Base-by-base conservation (phyloP, 306 rosid genomes). In the Cucumis hystrix region DNA sequence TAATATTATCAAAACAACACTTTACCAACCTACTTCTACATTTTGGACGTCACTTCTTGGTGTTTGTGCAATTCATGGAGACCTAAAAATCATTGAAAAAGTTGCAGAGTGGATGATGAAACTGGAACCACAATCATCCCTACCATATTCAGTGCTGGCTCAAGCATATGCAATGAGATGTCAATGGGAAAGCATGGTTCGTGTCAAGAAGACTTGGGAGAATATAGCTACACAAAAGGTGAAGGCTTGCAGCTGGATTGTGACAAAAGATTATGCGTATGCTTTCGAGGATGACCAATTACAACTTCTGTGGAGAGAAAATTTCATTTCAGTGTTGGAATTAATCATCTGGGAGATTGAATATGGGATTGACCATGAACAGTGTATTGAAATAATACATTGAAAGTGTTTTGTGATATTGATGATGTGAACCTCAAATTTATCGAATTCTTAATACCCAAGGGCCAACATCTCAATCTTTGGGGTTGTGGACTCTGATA, bases 111-210 rank as follows among this genome's bases (percentile, higher is more conserved):
- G 51, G 84, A 82, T 91, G 86, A 85, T 88, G 77, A 87, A 85
- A 81, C 79, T 78, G 66, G 91, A 85, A 59, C 90, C 91, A 10
- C 80, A 83, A 4, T 82, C 85, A 72, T 65, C 84, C 72, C 74
- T 91, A 47, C 98, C 96, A 43, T 88, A 88, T 83, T 41, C 82
- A 64, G 89, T 87, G 47, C 79, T 89, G 82, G 90, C 89, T 72
- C 84, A 66, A 56, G 87, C 84, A 56, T 93, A 88, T 85, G 85
- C 81, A 70, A 82, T 84, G 83, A 85, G 86, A 77, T 92, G 91
- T 61, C 81, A 74, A 81, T 93, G 98, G 98, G 96, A 93, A 87
- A 87, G 92, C 77, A 74, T 81, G 74, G 82, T 91, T 83, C 87
- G 90, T 43, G 83, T 85, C 69, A 89, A 85, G 73, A 88, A 87